Percentiles rank a stretch among this genome's conserved stretches.
These are phyloP conservation scores for Termitomyces sp. DNA, from an alignment of 768 basidiomycete species.

Conservation along the genomic window DNA sequence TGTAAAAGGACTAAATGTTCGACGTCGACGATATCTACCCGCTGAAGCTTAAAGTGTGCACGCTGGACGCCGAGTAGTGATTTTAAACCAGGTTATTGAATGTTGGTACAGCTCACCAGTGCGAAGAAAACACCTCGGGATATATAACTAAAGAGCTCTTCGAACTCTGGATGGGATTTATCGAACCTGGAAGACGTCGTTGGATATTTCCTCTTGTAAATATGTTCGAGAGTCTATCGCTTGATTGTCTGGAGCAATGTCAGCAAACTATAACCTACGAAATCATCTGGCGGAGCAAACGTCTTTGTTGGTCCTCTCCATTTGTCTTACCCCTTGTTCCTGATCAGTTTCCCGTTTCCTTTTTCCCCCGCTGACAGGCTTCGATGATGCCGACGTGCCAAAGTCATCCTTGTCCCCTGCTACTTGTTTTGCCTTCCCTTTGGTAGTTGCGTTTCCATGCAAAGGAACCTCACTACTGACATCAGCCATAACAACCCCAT, in stretches of 20 bases:
- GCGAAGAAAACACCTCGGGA: constrained; percentile 46
- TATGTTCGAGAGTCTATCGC: constrained; percentile 32
- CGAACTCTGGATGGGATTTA: constrained; percentile 46
- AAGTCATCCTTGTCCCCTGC: constrained; percentile 29
- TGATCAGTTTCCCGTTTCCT: constrained; percentile 18
- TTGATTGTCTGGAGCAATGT: constrained; percentile 34
- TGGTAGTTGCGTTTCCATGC: constrained; percentile 18
- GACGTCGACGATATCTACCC: constrained; percentile 28
- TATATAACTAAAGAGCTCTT: constrained; percentile 40
- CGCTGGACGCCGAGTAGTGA: constrained; percentile 26
- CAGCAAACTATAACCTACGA: neutral
- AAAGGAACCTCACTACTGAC: constrained; percentile 36
- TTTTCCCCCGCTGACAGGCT: constrained; percentile 21
- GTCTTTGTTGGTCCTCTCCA: constrained; percentile 59
- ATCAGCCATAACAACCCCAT: constrained; percentile 22
- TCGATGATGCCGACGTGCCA: constrained; percentile 6
- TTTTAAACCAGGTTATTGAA: neutral
- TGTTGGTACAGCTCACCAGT: constrained; percentile 27
- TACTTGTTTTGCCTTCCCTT: constrained; percentile 34
- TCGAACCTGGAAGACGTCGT: constrained; percentile 22
- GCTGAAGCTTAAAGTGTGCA: constrained; percentile 30
- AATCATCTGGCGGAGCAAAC: constrained; percentile 27
- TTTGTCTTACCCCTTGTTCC: constrained; percentile 16
- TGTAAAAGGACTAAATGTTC: constrained; percentile 36
- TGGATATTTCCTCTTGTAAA: constrained; percentile 33